These are phyloP conservation scores for Pseudopediastrum boryanum DNA, from an alignment of 139 green algal genomes.

Conservation along the genomic window DNA sequence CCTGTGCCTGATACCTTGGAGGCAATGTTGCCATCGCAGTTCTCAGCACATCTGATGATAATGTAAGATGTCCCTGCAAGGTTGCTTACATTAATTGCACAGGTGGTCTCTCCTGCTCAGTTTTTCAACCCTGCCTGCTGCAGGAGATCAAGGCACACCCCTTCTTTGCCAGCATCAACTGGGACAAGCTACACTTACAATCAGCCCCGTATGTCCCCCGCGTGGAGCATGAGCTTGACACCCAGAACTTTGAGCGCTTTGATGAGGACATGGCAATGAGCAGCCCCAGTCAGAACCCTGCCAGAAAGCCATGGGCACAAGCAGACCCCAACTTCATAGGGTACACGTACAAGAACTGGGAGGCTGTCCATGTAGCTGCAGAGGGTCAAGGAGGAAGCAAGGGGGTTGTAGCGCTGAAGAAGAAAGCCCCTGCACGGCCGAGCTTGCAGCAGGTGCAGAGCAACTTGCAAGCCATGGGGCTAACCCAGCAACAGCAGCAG, in stretches of 20 bases:
- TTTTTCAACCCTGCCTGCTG: background rate
- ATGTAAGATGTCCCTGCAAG: too few species aligned
- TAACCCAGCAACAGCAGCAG: constrained; percentile 13
- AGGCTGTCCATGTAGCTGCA: constrained; percentile 68
- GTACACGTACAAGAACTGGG: constrained; percentile 98
- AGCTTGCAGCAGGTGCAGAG: constrained; percentile 51
- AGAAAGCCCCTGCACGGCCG: constrained; percentile 35
- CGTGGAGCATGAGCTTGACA: constrained; percentile 93
- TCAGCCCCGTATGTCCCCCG: constrained; percentile 79
- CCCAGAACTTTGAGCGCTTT: constrained; percentile 98
- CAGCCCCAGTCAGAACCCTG: constrained; percentile 12
- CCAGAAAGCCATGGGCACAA: too few species aligned
- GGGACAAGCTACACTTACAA: constrained; percentile 72
- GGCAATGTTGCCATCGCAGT: too few species aligned
- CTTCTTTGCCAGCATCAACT: constrained; percentile 92
- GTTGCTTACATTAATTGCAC: too few species aligned
- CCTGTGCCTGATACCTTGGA: too few species aligned
- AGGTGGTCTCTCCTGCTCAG: too few species aligned
- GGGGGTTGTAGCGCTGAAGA: constrained; percentile 43
- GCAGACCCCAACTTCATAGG: constrained; percentile 94
- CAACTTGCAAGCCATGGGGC: constrained; percentile 51
- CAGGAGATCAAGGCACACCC: constrained; percentile 77
- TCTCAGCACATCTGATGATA: too few species aligned
- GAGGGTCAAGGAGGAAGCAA: background rate
- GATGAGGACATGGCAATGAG: constrained; percentile 78